Percentiles rank a stretch among this genome's conserved stretches.
phyloP scores from a whole-genome alignment of 164 flowering plant genomes.

The Protea cynaroides region DNA sequence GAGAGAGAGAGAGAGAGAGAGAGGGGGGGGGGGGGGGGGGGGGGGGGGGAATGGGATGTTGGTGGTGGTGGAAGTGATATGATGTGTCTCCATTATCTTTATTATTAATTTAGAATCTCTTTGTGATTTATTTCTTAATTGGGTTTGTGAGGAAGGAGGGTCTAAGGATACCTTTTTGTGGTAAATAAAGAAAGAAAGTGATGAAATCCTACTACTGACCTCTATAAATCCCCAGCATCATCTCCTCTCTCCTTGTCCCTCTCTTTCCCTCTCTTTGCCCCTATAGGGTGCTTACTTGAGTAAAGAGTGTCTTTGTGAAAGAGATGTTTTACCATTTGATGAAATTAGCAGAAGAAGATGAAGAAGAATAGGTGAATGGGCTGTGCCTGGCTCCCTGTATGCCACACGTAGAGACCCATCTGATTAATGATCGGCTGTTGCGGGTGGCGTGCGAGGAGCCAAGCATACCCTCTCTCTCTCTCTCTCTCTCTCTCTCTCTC shows the following conservation, averaged over 20 bases:
- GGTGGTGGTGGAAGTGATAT: not conserved
- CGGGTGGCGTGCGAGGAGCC: slow-evolving; percentile 49
- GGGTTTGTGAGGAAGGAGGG: not conserved
- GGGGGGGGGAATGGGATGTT: not conserved
- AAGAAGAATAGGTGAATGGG: slow-evolving; percentile 20
- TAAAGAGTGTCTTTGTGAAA: not conserved
- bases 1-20: too few relatives aligned
- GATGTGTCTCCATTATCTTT: not conserved
- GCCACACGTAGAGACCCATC: slow-evolving; percentile 34
- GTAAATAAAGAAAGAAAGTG: not conserved
- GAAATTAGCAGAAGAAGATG: not conserved
- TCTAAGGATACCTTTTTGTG: not conserved
- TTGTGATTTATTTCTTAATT: not conserved
- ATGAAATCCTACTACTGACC: not conserved
- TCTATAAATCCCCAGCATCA: slow-evolving; percentile 13
- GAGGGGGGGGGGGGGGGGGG: not conserved
- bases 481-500: slow-evolving; percentile 12
- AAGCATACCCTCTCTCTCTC: slow-evolving; percentile 33
- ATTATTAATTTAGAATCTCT: not conserved
- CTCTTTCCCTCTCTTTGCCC: slow-evolving; percentile 9
- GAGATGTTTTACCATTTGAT: not conserved
- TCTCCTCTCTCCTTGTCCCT: not conserved
- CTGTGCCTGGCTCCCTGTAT: slow-evolving; percentile 55
- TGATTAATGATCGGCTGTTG: slow-evolving; percentile 23
- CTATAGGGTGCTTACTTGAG: not conserved